phyloP scores from a whole-genome alignment of 192 early-diverging fungal genomes.

The Backusella morwellensis region DNA sequence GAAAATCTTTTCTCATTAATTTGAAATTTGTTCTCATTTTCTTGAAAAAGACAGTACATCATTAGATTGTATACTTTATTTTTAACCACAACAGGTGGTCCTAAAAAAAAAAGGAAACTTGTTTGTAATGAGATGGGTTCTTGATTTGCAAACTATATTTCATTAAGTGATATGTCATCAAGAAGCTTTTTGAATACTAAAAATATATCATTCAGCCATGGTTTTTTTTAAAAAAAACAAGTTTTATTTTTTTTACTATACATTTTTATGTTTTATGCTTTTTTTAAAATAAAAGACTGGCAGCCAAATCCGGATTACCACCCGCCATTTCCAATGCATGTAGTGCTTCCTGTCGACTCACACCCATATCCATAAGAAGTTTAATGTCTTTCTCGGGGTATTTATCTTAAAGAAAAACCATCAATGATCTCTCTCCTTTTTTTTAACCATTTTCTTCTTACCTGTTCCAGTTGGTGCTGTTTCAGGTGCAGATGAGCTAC shows the following conservation, averaged over 20 bases:
- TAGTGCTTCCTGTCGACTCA: conserved; percentile 76
- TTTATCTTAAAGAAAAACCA: not conserved
- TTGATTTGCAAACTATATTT: too few relatives aligned
- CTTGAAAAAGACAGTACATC: too few relatives aligned
- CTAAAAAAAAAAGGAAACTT: too few relatives aligned
- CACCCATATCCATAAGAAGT: conserved; percentile 75
- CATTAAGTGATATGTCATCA: too few relatives aligned
- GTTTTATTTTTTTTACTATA: not conserved
- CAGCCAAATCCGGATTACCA: conserved; percentile 88
- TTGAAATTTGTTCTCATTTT: too few relatives aligned
- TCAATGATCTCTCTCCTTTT: not conserved
- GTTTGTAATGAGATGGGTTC: too few relatives aligned
- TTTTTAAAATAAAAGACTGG: conserved; percentile 75
- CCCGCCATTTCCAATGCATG: conserved; percentile 70
- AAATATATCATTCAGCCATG: too few relatives aligned
- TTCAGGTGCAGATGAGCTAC: not conserved
- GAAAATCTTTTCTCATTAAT: too few relatives aligned
- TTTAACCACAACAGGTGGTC: too few relatives aligned
- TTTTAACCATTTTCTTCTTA: not conserved
- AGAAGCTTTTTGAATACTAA: too few relatives aligned
- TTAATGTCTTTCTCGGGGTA: conserved; percentile 72
- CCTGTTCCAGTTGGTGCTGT: not conserved
- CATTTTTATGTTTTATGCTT: not conserved
- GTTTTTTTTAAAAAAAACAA: too few relatives aligned
- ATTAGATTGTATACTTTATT: too few relatives aligned